Evolutionary conservation across 345 rosid species (phyloP), one percentile per base, ranked within the genome.

Genomic region (Tarenaya hassleriana): DNA sequence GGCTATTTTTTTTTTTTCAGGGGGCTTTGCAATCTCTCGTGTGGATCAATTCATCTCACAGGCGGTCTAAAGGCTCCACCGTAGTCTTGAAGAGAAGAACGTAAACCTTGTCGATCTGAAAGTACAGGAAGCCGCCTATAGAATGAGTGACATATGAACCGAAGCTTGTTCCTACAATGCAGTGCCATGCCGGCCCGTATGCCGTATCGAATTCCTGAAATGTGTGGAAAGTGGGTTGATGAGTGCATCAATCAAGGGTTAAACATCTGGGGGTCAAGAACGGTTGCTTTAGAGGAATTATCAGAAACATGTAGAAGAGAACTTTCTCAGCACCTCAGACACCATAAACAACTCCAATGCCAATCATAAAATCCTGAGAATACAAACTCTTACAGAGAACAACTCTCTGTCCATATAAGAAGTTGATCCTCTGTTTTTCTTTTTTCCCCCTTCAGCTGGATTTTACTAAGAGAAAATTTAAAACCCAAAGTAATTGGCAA

Each of bases 111-210:
- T 82, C 96, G 1, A 87, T 81, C 13, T 95, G 90, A 69, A 82
- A 91, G 59, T 87, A 91, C 77, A 91, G 52, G 79, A 91, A 91
- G 54, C 98, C 98, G 61, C 98, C 96, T 0, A 71, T 52, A 1
- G 98, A 91, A 75, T 91, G 96, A 0, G 96, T 91, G 4, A 91
- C 96, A 31, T 87, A 87, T 10, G 98, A 91, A 44, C 98, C 96
- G 54, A 87, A 91, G 73, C 98, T 91, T 5, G 87, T 82, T 18
- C 98, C 98, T 32, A 91, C 98, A 7, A 91, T 82, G 85, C 96
- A 91, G 60, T 91, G 98, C 96, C 97, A 90, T 56, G 95, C 97
- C 20, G 97, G 97, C 10, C 97, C 97, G 39, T 77, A 82, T 3
- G 79, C 73, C 3, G 84, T 77, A 61, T 90, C 96, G 6, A 90